Conservation (phyloP, 441 rosid species). For the Jatropha multifida region DNA sequence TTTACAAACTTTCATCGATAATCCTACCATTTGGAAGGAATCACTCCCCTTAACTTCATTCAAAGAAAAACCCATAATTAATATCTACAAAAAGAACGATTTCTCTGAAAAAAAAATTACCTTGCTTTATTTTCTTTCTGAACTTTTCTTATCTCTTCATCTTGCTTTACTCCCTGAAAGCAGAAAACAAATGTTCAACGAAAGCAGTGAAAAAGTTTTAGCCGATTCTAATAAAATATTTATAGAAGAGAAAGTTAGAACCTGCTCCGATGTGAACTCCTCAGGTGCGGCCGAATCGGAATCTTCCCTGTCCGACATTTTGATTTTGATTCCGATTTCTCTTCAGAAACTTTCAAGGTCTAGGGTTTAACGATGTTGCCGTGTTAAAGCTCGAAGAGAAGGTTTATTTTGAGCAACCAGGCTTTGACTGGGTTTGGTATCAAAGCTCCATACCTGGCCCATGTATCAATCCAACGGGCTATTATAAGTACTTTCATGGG, state of each 20-base stretch:
- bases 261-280: slow-evolving; percentile 82
- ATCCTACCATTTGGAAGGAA: too few species aligned
- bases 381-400: not conserved
- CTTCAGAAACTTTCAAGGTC: not conserved
- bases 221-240: not conserved
- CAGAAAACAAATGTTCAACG: not conserved
- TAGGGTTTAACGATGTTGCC: slow-evolving; percentile 27
- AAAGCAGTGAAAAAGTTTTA: not conserved
- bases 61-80: too few species aligned
- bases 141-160: slow-evolving; percentile 55
- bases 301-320: slow-evolving; percentile 49
- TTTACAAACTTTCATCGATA: too few species aligned
- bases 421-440: too few species aligned
- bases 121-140: slow-evolving; percentile 65
- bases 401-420: not conserved
- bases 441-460: not conserved
- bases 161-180: slow-evolving; percentile 58
- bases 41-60: too few species aligned
- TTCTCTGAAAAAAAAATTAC: slow-evolving; percentile 25
- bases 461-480: not conserved
- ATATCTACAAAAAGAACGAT: too few species aligned
- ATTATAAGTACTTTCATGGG: not conserved
- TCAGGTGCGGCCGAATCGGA: slow-evolving; percentile 75
- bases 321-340: not conserved
- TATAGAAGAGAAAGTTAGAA: slow-evolving; percentile 7